Percentiles rank a stretch among this genome's conserved stretches.
These are phyloP conservation scores for Penicillium occitanis DNA, from an alignment of 2,329 filamentous ascomycete species.

Conservation along the genomic window DNA sequence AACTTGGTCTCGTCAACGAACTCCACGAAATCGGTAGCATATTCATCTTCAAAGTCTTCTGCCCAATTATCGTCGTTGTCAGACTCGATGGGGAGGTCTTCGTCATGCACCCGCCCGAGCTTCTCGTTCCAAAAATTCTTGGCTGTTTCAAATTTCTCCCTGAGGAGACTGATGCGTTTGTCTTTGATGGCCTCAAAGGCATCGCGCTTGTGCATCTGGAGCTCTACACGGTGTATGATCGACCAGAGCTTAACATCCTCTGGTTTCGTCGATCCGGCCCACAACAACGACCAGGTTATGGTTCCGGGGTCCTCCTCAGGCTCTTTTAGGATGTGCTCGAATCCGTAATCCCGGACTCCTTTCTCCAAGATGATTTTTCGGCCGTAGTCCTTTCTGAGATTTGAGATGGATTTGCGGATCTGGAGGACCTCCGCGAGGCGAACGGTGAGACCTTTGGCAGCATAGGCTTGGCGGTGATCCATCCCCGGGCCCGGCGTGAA, in stretches of 20 bases:
- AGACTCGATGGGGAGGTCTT: neutral
- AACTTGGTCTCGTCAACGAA: neutral
- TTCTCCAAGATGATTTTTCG: conserved; percentile 6
- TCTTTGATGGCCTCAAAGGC: neutral
- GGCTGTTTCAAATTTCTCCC: neutral
- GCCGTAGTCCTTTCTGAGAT: neutral
- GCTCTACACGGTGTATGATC: neutral
- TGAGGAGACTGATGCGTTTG: neutral
- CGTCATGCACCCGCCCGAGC: neutral
- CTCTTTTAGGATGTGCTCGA: neutral
- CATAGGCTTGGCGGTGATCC: neutral
- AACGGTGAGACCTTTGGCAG: neutral
- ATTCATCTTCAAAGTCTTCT: neutral
- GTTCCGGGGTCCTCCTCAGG: neutral
- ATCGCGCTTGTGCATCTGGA: neutral
- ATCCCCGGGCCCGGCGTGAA: neutral
- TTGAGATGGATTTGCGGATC: neutral
- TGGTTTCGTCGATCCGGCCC: neutral
- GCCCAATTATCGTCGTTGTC: neutral
- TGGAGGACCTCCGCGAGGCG: neutral
- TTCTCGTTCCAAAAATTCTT: neutral
- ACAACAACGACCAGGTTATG: conserved; percentile 8
- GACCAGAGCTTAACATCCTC: conserved; percentile 3
- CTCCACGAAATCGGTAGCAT: neutral
- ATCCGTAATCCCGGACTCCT: neutral